These are phyloP conservation scores for Cercophora newfieldiana DNA, from an alignment of 495 filamentous ascomycete genomes.

Conservation along the genomic window DNA sequence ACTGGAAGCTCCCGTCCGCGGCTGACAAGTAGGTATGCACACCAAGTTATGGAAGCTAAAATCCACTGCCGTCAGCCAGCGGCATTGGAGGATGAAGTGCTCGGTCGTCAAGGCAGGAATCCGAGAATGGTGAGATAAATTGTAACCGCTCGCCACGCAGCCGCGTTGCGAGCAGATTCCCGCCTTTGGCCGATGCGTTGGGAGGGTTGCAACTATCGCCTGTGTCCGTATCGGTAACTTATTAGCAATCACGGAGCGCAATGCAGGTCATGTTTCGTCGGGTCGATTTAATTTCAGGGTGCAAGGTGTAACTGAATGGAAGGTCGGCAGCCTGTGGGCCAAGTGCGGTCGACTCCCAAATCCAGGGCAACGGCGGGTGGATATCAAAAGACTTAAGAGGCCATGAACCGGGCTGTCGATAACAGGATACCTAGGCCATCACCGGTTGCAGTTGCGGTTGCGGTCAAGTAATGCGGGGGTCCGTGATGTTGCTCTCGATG, in stretches of 20 bases:
- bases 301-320: not conserved
- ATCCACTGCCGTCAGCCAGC: not conserved
- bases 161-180: constrained; percentile 7
- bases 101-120: not conserved
- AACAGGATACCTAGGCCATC: not conserved
- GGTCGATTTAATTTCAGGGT: constrained; percentile 18
- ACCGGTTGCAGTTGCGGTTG: not conserved
- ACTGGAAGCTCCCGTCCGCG: not conserved
- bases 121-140: not conserved
- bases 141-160: not conserved
- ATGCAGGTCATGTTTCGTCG: constrained; percentile 13
- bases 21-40: not conserved
- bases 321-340: not conserved
- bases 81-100: not conserved
- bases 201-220: constrained; percentile 9
- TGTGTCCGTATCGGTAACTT: constrained; percentile 12
- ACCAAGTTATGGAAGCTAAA: not conserved
- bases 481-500: not conserved
- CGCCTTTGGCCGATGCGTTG: constrained; percentile 6
- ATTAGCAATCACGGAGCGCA: constrained; percentile 14
- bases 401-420: constrained; percentile 3
- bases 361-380: constrained; percentile 1
- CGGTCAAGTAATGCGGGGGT: not conserved
- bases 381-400: not conserved
- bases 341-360: not conserved